Percentiles rank a stretch among this genome's conserved stretches.
phyloP scores from a whole-genome alignment of 2,329 filamentous ascomycete species.

The Tympanopsis confertula region DNA sequence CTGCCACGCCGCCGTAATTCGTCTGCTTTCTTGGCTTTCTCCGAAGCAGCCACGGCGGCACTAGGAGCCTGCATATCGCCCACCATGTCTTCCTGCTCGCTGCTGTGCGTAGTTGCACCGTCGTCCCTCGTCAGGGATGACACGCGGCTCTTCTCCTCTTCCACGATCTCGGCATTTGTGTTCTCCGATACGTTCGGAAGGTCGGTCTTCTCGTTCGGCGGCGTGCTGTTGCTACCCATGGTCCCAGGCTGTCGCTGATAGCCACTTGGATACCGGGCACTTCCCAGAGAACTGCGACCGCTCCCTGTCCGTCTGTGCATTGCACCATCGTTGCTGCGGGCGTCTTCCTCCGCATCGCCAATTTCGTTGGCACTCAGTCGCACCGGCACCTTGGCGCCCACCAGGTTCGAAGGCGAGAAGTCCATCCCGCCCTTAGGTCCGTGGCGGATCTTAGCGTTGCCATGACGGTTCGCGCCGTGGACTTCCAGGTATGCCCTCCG shows the following conservation, averaged over 20 bases:
- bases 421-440: constrained; percentile 68
- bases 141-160: no score
- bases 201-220: not conserved
- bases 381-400: constrained; percentile 72
- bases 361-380: constrained; percentile 91
- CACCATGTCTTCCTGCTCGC: constrained; percentile 46
- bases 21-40: constrained; percentile 56
- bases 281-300: constrained; percentile 41
- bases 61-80: constrained; percentile 45
- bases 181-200: not conserved
- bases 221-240: not conserved
- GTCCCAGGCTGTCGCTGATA: not conserved
- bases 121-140: not conserved
- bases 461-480: constrained; percentile 46
- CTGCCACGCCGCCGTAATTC: constrained; percentile 68
- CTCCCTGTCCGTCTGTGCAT: constrained; percentile 62
- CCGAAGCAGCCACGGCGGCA: constrained; percentile 44
- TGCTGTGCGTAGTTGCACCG: not conserved
- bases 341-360: constrained; percentile 74
- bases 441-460: constrained; percentile 53
- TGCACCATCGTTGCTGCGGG: constrained; percentile 16
- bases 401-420: constrained; percentile 66
- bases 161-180: not conserved
- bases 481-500: constrained; percentile 77
- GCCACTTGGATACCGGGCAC: not conserved